Conservation (phyloP, 768 basidiomycete genomes). For the Leccinum boreale region DNA sequence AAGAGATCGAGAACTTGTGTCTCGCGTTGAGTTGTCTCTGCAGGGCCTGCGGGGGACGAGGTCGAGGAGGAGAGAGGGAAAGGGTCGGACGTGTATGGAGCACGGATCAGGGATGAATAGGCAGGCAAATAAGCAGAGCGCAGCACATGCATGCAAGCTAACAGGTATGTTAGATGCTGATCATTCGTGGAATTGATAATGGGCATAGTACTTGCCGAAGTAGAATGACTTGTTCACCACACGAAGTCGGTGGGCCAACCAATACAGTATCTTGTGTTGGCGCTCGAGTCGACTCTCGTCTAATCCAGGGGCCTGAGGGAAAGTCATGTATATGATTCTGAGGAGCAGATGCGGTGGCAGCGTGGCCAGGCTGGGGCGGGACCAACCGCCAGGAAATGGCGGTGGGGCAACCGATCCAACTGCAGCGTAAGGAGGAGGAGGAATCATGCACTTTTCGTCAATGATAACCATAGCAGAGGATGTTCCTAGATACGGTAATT, state of each 20-base stretch:
- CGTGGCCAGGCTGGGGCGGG: slow-evolving; percentile 25
- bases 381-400: slow-evolving; percentile 30
- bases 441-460: slow-evolving; percentile 40
- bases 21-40: slow-evolving; percentile 63
- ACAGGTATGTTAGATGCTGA: not conserved
- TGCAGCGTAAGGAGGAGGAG: slow-evolving; percentile 38
- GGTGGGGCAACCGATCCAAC: slow-evolving; percentile 28
- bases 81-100: slow-evolving; percentile 75
- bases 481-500: not conserved
- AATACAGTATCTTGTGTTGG: slow-evolving; percentile 67
- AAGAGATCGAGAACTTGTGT: slow-evolving; percentile 73
- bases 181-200: not conserved
- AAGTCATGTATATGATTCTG: slow-evolving; percentile 63
- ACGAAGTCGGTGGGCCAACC: slow-evolving; percentile 62
- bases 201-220: slow-evolving; percentile 43
- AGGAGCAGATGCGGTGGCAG: slow-evolving; percentile 66
- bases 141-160: slow-evolving; percentile 79
- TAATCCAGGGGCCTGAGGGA: slow-evolving; percentile 47
- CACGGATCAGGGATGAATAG: slow-evolving; percentile 53
- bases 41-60: slow-evolving; percentile 19
- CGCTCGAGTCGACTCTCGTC: slow-evolving; percentile 41
- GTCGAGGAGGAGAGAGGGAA: slow-evolving; percentile 52
- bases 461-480: slow-evolving; percentile 39
- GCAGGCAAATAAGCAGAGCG: slow-evolving; percentile 70
- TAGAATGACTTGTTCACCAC: slow-evolving; percentile 67